phyloP scores from a whole-genome alignment of 2,329 filamentous ascomycete genomes.

The Hymenoscyphus linearis region DNA sequence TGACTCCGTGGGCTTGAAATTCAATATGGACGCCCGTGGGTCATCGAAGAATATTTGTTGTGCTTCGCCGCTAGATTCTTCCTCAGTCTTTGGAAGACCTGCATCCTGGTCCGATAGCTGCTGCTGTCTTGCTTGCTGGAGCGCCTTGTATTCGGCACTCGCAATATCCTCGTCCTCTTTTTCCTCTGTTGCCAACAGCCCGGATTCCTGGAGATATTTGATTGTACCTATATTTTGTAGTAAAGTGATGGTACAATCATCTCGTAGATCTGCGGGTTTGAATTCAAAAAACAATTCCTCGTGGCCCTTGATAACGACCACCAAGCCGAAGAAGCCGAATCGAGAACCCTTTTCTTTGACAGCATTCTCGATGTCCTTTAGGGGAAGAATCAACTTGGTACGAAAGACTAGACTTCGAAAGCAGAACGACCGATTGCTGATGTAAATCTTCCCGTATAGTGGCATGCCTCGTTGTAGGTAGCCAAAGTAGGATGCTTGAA shows the following conservation, averaged over 20 bases:
- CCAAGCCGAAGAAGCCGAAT: slow-evolving; percentile 83
- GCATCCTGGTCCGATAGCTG: slow-evolving; percentile 48
- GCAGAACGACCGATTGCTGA: slow-evolving; percentile 82
- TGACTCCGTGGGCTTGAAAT: slow-evolving; percentile 79
- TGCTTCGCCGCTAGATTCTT: slow-evolving; percentile 45
- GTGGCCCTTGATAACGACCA: slow-evolving; percentile 87
- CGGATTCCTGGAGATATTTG: slow-evolving; percentile 65
- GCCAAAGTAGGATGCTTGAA: slow-evolving; percentile 89
- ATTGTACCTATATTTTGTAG: slow-evolving; percentile 70
- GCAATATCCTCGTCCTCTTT: slow-evolving; percentile 67
- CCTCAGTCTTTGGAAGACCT: slow-evolving; percentile 42
- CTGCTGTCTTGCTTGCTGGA: slow-evolving; percentile 66
- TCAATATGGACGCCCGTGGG: slow-evolving; percentile 76
- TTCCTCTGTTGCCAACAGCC: slow-evolving; percentile 61
- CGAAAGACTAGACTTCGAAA: slow-evolving; percentile 87
- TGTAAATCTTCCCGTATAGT: slow-evolving; percentile 93
- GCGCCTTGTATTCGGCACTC: slow-evolving; percentile 71
- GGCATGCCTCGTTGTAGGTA: slow-evolving; percentile 85
- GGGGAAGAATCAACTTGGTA: slow-evolving; percentile 85
- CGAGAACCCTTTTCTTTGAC: slow-evolving; percentile 94
- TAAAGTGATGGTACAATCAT: slow-evolving; percentile 82
- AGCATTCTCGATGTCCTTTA: slow-evolving; percentile 88
- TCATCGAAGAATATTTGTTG: slow-evolving; percentile 87
- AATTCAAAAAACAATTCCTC: slow-evolving; percentile 98
- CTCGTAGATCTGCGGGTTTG: slow-evolving; percentile 66